These are phyloP conservation scores for Neurospora crassa DNA, from an alignment of 2,329 filamentous ascomycete species.

Conservation along the genomic window DNA sequence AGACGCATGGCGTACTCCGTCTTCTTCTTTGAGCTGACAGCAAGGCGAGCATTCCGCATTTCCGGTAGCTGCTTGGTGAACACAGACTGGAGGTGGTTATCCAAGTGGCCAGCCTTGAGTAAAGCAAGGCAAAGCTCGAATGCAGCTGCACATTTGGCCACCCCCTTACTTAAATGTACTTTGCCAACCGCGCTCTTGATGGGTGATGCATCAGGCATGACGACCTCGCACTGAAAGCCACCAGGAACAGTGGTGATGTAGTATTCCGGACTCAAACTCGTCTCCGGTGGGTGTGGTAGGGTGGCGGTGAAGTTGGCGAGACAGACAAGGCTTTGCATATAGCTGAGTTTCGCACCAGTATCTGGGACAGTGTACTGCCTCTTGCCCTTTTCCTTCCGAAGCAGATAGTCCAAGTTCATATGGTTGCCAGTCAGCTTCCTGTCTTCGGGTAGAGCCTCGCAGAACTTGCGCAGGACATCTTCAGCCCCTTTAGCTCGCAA, in stretches of 20 bases:
- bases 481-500: constrained; percentile 48
- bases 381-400: constrained; percentile 39
- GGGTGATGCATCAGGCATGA: constrained; percentile 67
- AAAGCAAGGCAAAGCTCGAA: constrained; percentile 72
- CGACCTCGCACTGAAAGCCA: constrained; percentile 66
- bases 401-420: constrained; percentile 43
- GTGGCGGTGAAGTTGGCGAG: constrained; percentile 66
- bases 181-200: constrained; percentile 56
- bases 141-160: constrained; percentile 81
- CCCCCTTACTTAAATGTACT: constrained; percentile 56
- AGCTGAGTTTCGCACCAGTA: constrained; percentile 72
- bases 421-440: constrained; percentile 55
- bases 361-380: constrained; percentile 49
- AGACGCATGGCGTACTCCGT: constrained; percentile 65
- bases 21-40: constrained; percentile 69
- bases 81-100: constrained; percentile 64
- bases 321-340: constrained; percentile 60
- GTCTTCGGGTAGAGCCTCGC: constrained; percentile 63
- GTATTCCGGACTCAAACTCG: constrained; percentile 42
- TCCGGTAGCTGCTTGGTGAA: constrained; percentile 62
- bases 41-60: constrained; percentile 81
- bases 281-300: constrained; percentile 40
- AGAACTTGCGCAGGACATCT: constrained; percentile 62
- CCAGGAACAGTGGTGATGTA: constrained; percentile 45
- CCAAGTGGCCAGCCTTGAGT: constrained; percentile 54